Evolutionary conservation across 2,329 filamentous ascomycete species (phyloP), one percentile per base, ranked within the genome.

Genomic region (Clonostachys rhizophaga): DNA sequence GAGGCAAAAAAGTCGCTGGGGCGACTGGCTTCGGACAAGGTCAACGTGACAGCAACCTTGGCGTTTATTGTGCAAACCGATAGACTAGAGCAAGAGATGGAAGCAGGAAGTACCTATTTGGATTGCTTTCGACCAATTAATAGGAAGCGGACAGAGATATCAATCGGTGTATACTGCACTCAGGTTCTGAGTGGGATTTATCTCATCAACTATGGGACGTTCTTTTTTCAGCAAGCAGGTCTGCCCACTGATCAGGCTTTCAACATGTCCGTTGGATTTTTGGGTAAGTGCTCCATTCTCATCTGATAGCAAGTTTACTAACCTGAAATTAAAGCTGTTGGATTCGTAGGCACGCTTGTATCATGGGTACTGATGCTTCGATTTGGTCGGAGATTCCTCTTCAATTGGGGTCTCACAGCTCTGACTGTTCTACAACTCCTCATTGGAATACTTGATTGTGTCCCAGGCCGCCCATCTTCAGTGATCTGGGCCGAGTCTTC

Each of bases 41-140:
- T 64, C 46, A 64, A 70, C 35, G 4, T 42, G 0, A 49, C 52
- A 3, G 60, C 78, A 52, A 64, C 71, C 18, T 67, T 80, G 42
- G 70, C 76, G 34, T 81, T 81, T 75, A 80, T 81, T 67, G 67
- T 69, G 52, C 76, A 76, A 58, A 74, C 71, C 36, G 69, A 80
- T 43, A 74, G 79, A 43, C 67, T 80, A 10, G 24, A 30, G 24
- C 24, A 30, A 35, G 78, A 81, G 61, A 44, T 35, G 40, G 14
- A n/a, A 2, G 43, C 50, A 17, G 52, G 60, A 51, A 53, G 49
- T 6, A 46, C 47, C 0, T 74, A 74, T 48, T 40, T 51, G 16
- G 71, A 75, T 54, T 72, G 68, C 50, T 76, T 77, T 63, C 59
- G 57, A 9, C 72, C 72, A 17, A 59, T 63, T 8, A 65, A 76